phyloP scores from a whole-genome alignment of 148 eudicot genomes.

The Polygonum aviculare region DNA sequence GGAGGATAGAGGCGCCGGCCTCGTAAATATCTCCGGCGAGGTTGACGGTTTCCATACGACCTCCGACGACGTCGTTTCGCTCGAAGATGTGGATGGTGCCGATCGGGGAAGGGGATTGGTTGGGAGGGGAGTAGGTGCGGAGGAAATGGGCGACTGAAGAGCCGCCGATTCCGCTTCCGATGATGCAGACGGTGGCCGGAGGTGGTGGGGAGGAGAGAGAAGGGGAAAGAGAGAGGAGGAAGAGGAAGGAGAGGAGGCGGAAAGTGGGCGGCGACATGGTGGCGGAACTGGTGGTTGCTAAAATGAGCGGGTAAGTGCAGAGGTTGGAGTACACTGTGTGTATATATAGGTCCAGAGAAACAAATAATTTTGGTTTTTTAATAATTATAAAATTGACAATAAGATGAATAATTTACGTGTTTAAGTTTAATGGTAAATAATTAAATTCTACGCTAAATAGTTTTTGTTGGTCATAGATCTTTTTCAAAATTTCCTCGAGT shows the following conservation, averaged over 20 bases:
- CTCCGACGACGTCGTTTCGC: constrained; percentile 52
- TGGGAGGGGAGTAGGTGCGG: constrained; percentile 46
- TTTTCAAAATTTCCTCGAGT: too few species aligned
- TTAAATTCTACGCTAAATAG: too few species aligned
- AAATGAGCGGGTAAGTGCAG: neutral
- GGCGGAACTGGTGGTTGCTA: constrained; percentile 6
- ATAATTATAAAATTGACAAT: neutral
- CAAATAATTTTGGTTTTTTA: neutral
- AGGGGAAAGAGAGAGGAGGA: constrained; percentile 9
- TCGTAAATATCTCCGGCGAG: constrained; percentile 64
- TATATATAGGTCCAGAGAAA: neutral
- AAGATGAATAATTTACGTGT: too few species aligned
- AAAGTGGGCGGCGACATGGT: constrained; percentile 10
- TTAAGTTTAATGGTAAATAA: too few species aligned
- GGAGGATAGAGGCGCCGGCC: constrained; percentile 82
- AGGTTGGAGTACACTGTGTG: neutral
- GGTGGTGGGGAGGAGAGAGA: constrained; percentile 11
- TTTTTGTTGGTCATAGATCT: too few species aligned
- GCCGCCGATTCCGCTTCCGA: constrained; percentile 61
- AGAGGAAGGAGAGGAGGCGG: constrained; percentile 5
- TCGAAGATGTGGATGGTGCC: constrained; percentile 53
- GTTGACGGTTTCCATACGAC: constrained; percentile 77
- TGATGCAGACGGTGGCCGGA: constrained; percentile 5
- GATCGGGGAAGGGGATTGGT: neutral
- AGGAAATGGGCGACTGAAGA: constrained; percentile 80